Evolutionary conservation across 495 filamentous ascomycete species (phyloP).

Genomic region (Melanomma pulvis-pyrius): DNA sequence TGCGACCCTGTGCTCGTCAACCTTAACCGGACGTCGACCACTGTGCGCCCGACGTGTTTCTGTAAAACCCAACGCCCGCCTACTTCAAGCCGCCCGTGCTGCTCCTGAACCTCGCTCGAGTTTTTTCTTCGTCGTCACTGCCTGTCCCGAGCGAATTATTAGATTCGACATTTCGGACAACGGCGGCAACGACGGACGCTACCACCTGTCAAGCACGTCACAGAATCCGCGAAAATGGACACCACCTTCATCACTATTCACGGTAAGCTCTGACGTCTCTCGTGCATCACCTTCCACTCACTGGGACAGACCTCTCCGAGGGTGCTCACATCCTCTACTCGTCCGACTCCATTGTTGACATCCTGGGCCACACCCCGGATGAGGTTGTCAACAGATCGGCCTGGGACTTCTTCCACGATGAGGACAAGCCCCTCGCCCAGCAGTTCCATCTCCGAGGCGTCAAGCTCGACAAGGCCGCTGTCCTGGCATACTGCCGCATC

Average conservation of each 20-base stretch:
- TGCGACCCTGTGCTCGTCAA: constrained; percentile 8
- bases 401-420: constrained; percentile 86
- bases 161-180: constrained; percentile 27
- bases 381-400: constrained; percentile 77
- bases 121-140: constrained; percentile 14
- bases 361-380: constrained; percentile 76
- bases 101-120: background rate
- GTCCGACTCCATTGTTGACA: constrained; percentile 80
- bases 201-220: background rate
- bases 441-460: constrained; percentile 73
- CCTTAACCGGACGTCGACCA: constrained; percentile 11
- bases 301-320: constrained; percentile 63
- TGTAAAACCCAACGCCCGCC: constrained; percentile 15
- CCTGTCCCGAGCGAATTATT: constrained; percentile 38
- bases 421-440: constrained; percentile 76
- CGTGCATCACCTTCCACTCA: constrained; percentile 19
- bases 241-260: constrained; percentile 94
- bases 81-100: background rate
- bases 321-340: constrained; percentile 83
- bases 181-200: background rate
- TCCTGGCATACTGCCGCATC: constrained; percentile 77
- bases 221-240: constrained; percentile 53
- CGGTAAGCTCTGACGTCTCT: constrained; percentile 55
- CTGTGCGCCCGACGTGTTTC: constrained; percentile 7
- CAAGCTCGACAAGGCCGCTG: constrained; percentile 80